Conservation (phyloP, 306 rosid species). For the Cucurbita argyrosperma region DNA sequence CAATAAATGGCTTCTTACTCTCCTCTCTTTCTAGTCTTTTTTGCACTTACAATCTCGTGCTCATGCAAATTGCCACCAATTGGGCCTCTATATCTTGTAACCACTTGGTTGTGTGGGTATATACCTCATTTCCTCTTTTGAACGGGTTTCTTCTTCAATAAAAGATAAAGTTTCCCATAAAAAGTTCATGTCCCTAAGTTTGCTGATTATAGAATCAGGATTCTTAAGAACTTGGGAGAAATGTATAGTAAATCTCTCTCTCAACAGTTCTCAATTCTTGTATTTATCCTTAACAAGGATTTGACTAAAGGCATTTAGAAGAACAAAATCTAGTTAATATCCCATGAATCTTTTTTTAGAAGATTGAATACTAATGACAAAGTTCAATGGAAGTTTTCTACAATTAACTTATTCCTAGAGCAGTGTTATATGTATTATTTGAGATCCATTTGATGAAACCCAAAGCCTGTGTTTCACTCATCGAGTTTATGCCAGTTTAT, state of each 20-base stretch:
- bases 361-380: not conserved
- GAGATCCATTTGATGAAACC: not conserved
- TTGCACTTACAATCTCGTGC: not conserved
- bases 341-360: not conserved
- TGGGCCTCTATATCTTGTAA: not conserved
- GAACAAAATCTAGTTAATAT: not conserved
- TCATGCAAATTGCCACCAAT: not conserved
- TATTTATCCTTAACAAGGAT: not conserved
- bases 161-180: not conserved
- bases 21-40: not conserved
- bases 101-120: not conserved
- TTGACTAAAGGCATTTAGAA: not conserved
- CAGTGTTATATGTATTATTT: not conserved
- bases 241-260: not conserved
- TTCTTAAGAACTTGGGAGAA: not conserved
- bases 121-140: not conserved
- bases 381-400: not conserved
- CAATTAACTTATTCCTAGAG: not conserved
- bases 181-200: not conserved
- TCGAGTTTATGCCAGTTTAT: not conserved
- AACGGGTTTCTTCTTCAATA: not conserved
- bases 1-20: not conserved
- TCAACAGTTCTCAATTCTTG: not conserved
- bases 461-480: not conserved
- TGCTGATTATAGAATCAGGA: not conserved